Conservation (phyloP, 139 green algal species). For the Tetradesmus obliquus region DNA sequence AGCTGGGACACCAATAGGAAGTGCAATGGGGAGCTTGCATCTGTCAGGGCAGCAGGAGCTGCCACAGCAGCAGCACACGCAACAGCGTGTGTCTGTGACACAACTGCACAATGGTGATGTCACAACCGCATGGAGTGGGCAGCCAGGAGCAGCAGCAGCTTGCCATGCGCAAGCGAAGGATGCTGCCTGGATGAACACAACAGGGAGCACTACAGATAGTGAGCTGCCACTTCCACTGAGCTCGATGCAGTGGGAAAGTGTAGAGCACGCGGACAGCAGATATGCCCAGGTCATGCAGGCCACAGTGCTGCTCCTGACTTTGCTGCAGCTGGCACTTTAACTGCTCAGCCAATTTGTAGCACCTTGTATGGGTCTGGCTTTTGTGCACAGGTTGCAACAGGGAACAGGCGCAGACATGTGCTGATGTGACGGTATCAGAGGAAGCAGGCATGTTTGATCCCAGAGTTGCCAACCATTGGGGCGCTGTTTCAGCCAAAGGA, state of each 20-base stretch:
- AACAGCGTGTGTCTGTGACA: neutral
- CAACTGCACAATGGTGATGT: neutral
- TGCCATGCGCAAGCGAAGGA: neutral
- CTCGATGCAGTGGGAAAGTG: neutral
- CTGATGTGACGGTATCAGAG: too few relatives aligned
- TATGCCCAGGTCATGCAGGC: neutral
- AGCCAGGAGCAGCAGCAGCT: neutral
- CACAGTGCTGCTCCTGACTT: neutral
- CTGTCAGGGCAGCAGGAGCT: neutral
- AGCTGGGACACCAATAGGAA: constrained; percentile 10
- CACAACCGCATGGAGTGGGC: neutral
- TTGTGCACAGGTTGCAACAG: neutral
- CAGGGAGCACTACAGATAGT: neutral
- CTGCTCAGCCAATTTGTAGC: neutral
- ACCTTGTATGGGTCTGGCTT: neutral
- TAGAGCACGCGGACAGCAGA: neutral
- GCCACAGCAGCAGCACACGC: neutral
- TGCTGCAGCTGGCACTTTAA: constrained; percentile 26
- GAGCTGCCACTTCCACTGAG: neutral
- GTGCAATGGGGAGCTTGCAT: neutral
- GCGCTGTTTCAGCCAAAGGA: too few relatives aligned
- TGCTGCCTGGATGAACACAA: neutral
- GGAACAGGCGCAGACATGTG: too few relatives aligned
- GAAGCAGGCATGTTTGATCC: too few relatives aligned
- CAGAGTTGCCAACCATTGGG: too few relatives aligned